Evolutionary conservation across 495 filamentous ascomycete species (phyloP).

Genomic region (Penicillium verhagenii): DNA sequence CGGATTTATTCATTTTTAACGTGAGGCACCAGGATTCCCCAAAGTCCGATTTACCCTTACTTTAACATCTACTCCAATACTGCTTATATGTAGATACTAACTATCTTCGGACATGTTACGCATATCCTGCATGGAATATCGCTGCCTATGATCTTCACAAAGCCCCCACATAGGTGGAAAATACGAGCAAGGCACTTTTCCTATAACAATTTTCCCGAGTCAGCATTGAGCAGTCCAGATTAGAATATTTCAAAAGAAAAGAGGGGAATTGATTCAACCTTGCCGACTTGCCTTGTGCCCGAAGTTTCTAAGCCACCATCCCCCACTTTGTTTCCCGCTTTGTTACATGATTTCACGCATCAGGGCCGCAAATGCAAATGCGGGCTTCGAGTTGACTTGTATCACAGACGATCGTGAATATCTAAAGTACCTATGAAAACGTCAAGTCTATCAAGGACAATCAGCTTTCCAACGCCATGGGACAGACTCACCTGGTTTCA

Average conservation of each 20-base stretch:
- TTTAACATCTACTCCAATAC: not conserved
- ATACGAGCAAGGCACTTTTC: not conserved
- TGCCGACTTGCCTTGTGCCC: not conserved
- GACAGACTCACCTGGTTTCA: no score
- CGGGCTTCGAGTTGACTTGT: no score
- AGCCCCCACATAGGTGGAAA: not conserved
- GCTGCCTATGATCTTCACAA: not conserved
- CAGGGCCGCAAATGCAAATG: no score
- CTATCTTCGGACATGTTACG: no score
- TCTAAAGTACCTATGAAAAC: no score
- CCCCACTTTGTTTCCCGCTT: not conserved
- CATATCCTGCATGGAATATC: not conserved
- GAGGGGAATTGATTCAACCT: conserved; percentile 12
- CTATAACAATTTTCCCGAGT: not conserved
- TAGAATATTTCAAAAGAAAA: no score
- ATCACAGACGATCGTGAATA: no score
- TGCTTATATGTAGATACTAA: not conserved
- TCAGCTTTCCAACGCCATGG: no score
- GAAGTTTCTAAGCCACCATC: conserved; percentile 11
- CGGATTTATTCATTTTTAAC: not conserved
- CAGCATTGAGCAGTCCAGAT: no score
- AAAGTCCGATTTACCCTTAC: not conserved
- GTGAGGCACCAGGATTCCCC: conserved; percentile 12
- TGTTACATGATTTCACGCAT: no score
- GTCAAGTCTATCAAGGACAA: no score